Conservation (phyloP, 139 green algal species). For the Auxenochlorella pyrenoidosa region DNA sequence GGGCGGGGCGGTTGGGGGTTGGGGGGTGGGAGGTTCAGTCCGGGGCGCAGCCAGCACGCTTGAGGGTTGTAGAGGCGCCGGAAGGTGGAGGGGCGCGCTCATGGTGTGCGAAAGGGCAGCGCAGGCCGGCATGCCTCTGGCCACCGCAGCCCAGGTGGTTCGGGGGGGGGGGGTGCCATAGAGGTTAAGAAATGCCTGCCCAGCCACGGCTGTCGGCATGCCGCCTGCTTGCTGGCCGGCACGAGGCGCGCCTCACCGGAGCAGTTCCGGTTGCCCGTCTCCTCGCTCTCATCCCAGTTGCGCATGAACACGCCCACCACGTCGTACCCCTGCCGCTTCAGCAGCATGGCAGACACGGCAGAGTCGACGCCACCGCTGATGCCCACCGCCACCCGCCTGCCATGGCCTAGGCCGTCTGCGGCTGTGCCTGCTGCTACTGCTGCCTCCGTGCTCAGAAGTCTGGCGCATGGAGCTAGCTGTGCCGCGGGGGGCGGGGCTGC, state of each 20-base stretch:
- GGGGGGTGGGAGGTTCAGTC: neutral
- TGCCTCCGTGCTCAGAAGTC: neutral
- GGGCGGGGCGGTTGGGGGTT: neutral
- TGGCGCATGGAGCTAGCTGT: neutral
- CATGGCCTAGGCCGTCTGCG: neutral
- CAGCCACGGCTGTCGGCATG: too few species aligned
- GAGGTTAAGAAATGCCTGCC: too few species aligned
- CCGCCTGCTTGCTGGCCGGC: neutral
- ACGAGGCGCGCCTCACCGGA: slow-evolving; percentile 2
- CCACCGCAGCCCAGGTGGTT: too few species aligned
- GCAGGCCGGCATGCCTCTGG: too few species aligned
- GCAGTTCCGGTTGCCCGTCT: slow-evolving; percentile 68
- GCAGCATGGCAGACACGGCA: slow-evolving; percentile 72
- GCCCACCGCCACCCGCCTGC: slow-evolving; percentile 65
- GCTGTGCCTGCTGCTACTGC: neutral
- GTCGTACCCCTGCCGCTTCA: slow-evolving; percentile 59
- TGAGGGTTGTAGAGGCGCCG: too few species aligned
- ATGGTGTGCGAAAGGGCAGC: too few species aligned
- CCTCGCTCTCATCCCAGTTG: slow-evolving; percentile 88
- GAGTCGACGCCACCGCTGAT: slow-evolving; percentile 89
- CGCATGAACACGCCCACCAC: slow-evolving; percentile 82
- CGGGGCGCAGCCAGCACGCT: too few species aligned
- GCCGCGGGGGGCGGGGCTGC: neutral
- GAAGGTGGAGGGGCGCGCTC: too few species aligned
- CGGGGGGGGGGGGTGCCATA: too few species aligned